Evolutionary conservation across 805 yeast genomes (phyloP), one percentile per base, ranked within the genome.

Genomic region (Spathaspora sp.): DNA sequence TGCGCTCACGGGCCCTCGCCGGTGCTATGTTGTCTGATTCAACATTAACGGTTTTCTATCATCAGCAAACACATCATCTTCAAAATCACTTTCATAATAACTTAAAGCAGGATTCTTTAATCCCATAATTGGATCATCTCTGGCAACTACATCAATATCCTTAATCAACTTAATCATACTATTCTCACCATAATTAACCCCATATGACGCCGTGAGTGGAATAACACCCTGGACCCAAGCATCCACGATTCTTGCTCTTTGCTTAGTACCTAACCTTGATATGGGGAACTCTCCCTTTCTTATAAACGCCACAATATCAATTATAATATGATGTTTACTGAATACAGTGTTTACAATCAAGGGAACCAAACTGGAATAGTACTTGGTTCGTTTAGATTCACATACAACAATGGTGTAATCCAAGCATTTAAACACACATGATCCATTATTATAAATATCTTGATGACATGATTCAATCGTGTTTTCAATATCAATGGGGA

Each of bases 231-330:
- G 77, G 3, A 73, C 78, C 78, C 78, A 74, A 2, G 78, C 78
- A 56, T 75, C 78, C 12, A 92, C 73, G 18, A 89, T 78, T 49
- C 80, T 76, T 2, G 86, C 85, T 50, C 98, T 75, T 69, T 90
- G 96, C 56, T 85, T 85, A 42, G 85, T 82, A 1, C 86, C 90
- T 53, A 91, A 66, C 57, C 96, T 68, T 26, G 94, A 87, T 46
- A 80, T 71, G 2, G 91, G 92, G 57, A 85, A 80, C 12, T 77
- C 78, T 3, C 82, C 85, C 46, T 75, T 75, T 48, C 80, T 81
- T 44, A 88, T 81, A 68, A 93, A 94, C 0, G 90, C 86, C 38
- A 94, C 87, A 43, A 93, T 79, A 65, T 96, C 97, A 18, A 91
- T 73, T 9, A 89, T 79, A 51, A 94, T 71, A 56, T 90, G 94